Evolutionary conservation across 2,329 filamentous ascomycete genomes (phyloP).

Genomic region (Stagonosporopsis rhizophila): DNA sequence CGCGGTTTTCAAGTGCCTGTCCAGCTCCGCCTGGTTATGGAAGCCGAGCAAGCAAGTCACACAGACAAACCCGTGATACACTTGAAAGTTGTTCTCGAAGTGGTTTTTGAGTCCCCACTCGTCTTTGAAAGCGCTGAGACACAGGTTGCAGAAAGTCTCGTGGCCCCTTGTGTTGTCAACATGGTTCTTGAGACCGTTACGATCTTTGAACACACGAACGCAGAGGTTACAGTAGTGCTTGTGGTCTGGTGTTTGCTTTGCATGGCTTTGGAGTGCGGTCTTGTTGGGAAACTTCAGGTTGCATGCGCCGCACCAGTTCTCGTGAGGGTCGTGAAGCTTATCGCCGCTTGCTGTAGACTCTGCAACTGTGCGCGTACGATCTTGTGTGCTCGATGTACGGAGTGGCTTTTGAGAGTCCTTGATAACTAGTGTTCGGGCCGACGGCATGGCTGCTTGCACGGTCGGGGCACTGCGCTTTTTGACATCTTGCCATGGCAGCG

Average conservation of each 20-base stretch:
- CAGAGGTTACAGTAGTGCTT: conserved; percentile 47
- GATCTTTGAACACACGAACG: conserved; percentile 44
- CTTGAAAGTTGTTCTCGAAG: conserved; percentile 42
- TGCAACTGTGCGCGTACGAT: conserved; percentile 15
- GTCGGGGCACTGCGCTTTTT: conserved; percentile 25
- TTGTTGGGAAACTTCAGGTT: conserved; percentile 33
- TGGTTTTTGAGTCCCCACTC: conserved; percentile 43
- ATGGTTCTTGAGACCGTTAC: conserved; percentile 46
- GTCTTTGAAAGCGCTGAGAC: conserved; percentile 44
- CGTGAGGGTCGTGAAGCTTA: conserved; percentile 26
- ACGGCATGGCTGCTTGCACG: background rate
- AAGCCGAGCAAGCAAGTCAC: conserved; percentile 41
- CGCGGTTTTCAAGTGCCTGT: conserved; percentile 33
- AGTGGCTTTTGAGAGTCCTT: conserved; percentile 14
- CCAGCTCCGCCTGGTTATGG: conserved; percentile 25
- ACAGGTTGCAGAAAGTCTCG: conserved; percentile 42
- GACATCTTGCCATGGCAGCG: conserved; percentile 38
- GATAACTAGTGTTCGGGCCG: conserved; percentile 18
- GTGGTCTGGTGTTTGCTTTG: conserved; percentile 36
- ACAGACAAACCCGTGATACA: conserved; percentile 39
- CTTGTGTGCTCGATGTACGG: background rate
- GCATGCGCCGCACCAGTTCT: conserved; percentile 47
- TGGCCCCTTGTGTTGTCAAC: conserved; percentile 41
- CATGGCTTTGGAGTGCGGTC: conserved; percentile 31
- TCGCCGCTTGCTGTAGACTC: conserved; percentile 19